These are phyloP conservation scores for Aureobasidium pullulans DNA, from an alignment of 2,329 filamentous ascomycete genomes.

Conservation along the genomic window DNA sequence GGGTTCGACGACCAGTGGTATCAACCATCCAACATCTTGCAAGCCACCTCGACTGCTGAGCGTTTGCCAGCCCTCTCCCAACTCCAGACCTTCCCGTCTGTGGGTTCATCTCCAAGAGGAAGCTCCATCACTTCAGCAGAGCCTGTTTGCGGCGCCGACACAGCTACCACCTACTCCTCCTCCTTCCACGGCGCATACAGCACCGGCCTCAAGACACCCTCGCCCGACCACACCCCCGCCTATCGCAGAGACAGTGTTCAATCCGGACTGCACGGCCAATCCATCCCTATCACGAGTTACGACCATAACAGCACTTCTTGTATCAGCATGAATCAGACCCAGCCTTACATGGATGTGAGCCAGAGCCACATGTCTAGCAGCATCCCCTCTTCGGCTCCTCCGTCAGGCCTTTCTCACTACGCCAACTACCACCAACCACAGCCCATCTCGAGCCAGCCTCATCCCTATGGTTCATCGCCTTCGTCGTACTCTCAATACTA, in stretches of 20 bases:
- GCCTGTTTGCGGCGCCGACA: constrained; percentile 23
- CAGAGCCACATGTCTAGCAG: constrained; percentile 21
- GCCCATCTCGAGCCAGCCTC: constrained; percentile 38
- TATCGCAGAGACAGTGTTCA: constrained; percentile 21
- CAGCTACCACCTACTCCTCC: constrained; percentile 40
- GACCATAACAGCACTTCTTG: constrained; percentile 29
- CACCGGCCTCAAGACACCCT: constrained; percentile 67
- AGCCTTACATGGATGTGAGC: constrained; percentile 66
- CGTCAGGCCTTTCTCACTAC: constrained; percentile 67
- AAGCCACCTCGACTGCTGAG: constrained; percentile 60
- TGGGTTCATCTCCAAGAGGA: constrained; percentile 67
- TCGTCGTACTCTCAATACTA: constrained; percentile 75
- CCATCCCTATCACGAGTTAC: constrained; percentile 14
- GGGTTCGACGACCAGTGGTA: constrained; percentile 63
- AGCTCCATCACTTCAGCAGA: constrained; percentile 58
- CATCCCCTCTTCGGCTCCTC: constrained; percentile 39
- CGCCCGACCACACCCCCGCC: constrained; percentile 53
- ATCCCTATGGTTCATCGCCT: constrained; percentile 47
- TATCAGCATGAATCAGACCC: constrained; percentile 70
- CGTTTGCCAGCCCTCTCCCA: constrained; percentile 65
- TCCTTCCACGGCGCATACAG: constrained; percentile 42
- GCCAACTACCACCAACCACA: constrained; percentile 58
- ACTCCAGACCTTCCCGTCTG: constrained; percentile 61
- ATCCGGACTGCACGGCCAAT: constrained; percentile 13
- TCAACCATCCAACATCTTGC: constrained; percentile 27